Base-by-base conservation (phyloP, 495 filamentous ascomycete genomes). In the Aspergillus biplanus region DNA sequence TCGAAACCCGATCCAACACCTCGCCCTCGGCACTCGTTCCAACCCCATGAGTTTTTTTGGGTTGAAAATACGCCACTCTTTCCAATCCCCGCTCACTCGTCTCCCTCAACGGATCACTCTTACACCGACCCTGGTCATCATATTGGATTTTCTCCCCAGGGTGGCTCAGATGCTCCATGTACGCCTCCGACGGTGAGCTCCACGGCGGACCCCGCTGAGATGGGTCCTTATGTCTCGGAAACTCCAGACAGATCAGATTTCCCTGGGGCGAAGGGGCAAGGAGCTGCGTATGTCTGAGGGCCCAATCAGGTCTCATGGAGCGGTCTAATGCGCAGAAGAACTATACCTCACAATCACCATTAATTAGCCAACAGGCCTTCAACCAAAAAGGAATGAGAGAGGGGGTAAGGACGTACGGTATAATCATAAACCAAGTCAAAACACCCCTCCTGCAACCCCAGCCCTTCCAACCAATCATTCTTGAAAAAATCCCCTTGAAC, bases 401-500 rank as follows among this genome's bases (percentile, higher is more conserved):
- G 16, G 32, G 37, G 37, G 12, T 18, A 56, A 42, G 54, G n/a
- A 69, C 84, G 69, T 75, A 90, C 89, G 16, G 87, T 90, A 73
- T 91, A 90, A 72, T 92, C 90, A 76, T 89, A 92, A 34, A 91
- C 85, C 46, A 91, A 69, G 74, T 92, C 88, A 73, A 90, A 90
- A 5, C 61, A 33, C 31, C 62, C 31, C 46, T n/a, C 7, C 52
- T 34, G 13, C 27, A 73, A 77, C 33, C 52, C 37, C 39, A 75
- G 73, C 7, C 72, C 73, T 39, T 75, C 63, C n/a, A 75, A 69
- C 81, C 87, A 90, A 12, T 76, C 82, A 53, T 86, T 75, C 34
- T 73, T 73, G 65, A 92, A 92, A 73, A 91, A 92, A 64, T 92
- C 86, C 7, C 85, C 89, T 8, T 65, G 34, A 11, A 90, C 58